Percentiles rank a stretch among this genome's conserved stretches.
Conservation (phyloP, 371 early-diverging fungal species). For the Nematocida displodere region DNA sequence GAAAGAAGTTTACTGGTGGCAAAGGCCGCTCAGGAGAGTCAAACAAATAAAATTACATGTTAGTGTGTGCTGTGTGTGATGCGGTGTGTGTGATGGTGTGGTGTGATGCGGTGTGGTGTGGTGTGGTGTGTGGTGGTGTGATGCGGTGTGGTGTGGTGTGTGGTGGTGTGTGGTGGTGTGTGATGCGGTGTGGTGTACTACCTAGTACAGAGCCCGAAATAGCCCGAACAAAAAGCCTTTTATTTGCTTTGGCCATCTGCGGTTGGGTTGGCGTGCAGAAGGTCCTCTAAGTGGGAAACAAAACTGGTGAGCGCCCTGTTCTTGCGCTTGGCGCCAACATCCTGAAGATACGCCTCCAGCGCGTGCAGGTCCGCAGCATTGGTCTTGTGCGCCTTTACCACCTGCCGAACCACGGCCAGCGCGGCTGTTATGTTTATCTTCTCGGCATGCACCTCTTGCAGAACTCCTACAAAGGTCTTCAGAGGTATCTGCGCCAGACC, state of each 20-base stretch:
- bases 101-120: background rate
- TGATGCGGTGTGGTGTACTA: background rate
- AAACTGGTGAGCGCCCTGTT: background rate
- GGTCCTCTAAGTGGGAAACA: background rate
- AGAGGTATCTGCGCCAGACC: background rate
- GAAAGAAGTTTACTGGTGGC: background rate
- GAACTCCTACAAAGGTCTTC: background rate
- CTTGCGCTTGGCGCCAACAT: background rate
- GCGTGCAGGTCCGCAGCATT: background rate
- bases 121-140: background rate
- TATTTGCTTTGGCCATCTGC: no score
- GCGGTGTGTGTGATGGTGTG: background rate
- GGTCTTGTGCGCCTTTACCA: background rate
- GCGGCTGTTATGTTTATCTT: background rate
- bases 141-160: background rate
- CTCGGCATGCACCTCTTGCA: background rate
- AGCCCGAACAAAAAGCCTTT: no score
- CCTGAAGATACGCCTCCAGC: background rate
- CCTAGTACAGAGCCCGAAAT: background rate
- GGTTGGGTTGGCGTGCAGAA: background rate
- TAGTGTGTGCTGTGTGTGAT: no score
- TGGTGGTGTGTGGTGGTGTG: background rate
- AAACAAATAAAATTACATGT: no score
- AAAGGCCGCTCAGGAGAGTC: no score
- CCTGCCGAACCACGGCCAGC: background rate